Evolutionary conservation across 352 stramenopile genomes (phyloP), one percentile per base, ranked within the genome.

Genomic region (Phytophthora boehmeriae): DNA sequence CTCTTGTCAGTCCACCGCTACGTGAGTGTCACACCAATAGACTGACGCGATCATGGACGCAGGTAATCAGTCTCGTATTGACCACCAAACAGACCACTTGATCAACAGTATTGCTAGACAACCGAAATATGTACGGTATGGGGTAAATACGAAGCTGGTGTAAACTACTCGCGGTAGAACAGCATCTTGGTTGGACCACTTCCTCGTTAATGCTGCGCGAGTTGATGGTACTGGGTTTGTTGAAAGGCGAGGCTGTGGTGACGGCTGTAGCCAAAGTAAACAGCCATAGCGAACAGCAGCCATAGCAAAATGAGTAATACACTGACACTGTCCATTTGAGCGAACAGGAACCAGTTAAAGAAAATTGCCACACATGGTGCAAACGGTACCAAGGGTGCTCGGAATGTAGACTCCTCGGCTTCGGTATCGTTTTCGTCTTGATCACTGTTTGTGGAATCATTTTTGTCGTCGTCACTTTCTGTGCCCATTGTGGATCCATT

Each of bases 331-430:
- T 90, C 81, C 80, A 93, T 92, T 69, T 95, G 87, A 20, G 82
- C 80, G 42, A 94, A 91, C 22, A 95, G 58, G 41, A 93, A 92
- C 87, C 87, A 95, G 71, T 95, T 95, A 71, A 95, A 91, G 52
- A 92, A 93, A 58, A 95, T 93, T 4, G 86, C 84, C 1, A 95
- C 32, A 34, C 81, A 92, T n/a, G 84, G 86, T 17, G 83, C 54
- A 38, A 91, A 93, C 25, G 86, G 86, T 34, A 93, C 86, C 32
- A 89, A 59, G 32, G 86, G 86, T 30, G 86, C 82, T 49, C 77
- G 75, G 44, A 93, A 95, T 38, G 63, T 78, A 23, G 54, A 44
- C 23, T 53, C 45, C 41, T 80, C 77, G 23, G 46, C 63, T 8
- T 83, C 66, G 20, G 68, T 44, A 25, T 76, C 65, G 14, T 85